A percentile compares a stretch with the other conserved stretches of the same genome.
phyloP scores from a whole-genome alignment of 116 monocot genomes.

The Papilionanthe hybrid region DNA sequence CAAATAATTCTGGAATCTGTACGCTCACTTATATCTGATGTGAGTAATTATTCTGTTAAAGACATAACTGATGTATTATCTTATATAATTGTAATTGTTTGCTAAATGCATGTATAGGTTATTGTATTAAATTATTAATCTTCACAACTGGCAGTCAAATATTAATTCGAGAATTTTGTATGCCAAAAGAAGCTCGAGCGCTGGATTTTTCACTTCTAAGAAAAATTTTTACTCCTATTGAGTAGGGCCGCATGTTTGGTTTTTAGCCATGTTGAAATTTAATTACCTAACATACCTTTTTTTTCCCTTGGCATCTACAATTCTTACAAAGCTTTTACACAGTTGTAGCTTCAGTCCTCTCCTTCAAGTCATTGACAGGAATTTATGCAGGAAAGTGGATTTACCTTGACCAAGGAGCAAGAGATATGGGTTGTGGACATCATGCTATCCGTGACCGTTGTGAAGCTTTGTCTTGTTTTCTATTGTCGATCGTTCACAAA shows the following conservation, averaged over 20 bases:
- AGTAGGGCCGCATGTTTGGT: not conserved
- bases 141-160: not conserved
- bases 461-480: conserved; percentile 63
- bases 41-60: conserved; percentile 25
- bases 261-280: not conserved
- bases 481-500: conserved; percentile 85
- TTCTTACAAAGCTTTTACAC: not conserved
- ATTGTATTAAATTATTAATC: not conserved
- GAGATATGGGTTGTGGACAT: conserved; percentile 68
- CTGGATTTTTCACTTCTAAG: not conserved
- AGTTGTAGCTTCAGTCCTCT: not conserved
- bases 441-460: conserved; percentile 70
- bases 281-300: not conserved
- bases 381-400: conserved; percentile 42
- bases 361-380: not conserved
- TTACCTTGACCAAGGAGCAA: conserved; percentile 65
- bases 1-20: conserved; percentile 82
- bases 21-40: conserved; percentile 63
- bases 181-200: not conserved
- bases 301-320: not conserved
- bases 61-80: not conserved
- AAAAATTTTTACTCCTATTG: not conserved
- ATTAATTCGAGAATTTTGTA: not conserved
- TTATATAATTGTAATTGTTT: not conserved
- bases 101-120: not conserved